Conservation (phyloP, 1,284 basidiomycete genomes). For the Sporisorium scitamineum region DNA sequence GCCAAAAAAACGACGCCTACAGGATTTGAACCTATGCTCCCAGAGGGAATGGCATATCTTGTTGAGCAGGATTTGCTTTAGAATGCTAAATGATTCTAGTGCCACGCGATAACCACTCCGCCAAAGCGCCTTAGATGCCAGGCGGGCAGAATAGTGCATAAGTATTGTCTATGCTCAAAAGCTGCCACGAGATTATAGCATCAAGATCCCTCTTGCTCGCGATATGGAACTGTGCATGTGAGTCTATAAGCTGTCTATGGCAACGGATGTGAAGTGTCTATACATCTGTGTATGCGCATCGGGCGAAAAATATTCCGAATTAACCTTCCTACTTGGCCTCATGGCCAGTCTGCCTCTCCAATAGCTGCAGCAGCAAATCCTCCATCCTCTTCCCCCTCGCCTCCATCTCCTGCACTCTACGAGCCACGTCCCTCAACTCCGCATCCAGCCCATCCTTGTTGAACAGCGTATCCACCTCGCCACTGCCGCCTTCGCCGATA, state of each 20-base stretch:
- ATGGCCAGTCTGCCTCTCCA: constrained; percentile 19
- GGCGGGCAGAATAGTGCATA: too few relatives aligned
- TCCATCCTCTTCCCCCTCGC: constrained; percentile 48
- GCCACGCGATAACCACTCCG: constrained; percentile 53
- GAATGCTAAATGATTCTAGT: constrained; percentile 31
- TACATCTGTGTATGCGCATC: too few relatives aligned
- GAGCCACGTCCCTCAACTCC: constrained; percentile 31
- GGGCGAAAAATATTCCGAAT: too few relatives aligned
- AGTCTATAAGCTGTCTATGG: not conserved
- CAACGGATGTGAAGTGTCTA: not conserved
- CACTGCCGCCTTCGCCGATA: not conserved
- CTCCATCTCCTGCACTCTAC: constrained; percentile 44
- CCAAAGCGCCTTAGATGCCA: constrained; percentile 31
- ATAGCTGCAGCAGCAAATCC: constrained; percentile 35
- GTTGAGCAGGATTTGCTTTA: constrained; percentile 29
- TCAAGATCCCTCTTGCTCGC: too few relatives aligned
- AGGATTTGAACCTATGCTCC: constrained; percentile 52
- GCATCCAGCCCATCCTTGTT: constrained; percentile 16
- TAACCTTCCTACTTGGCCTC: constrained; percentile 3
- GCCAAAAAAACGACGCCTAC: constrained; percentile 41
- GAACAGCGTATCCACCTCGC: not conserved
- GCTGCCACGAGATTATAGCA: too few relatives aligned
- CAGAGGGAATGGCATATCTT: constrained; percentile 47
- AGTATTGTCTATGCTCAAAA: not conserved
- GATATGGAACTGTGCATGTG: too few relatives aligned